Evolutionary conservation across 1,284 basidiomycete genomes (phyloP), one percentile per base, ranked within the genome.

Genomic region (Cutaneotrichosporon sp.): DNA sequence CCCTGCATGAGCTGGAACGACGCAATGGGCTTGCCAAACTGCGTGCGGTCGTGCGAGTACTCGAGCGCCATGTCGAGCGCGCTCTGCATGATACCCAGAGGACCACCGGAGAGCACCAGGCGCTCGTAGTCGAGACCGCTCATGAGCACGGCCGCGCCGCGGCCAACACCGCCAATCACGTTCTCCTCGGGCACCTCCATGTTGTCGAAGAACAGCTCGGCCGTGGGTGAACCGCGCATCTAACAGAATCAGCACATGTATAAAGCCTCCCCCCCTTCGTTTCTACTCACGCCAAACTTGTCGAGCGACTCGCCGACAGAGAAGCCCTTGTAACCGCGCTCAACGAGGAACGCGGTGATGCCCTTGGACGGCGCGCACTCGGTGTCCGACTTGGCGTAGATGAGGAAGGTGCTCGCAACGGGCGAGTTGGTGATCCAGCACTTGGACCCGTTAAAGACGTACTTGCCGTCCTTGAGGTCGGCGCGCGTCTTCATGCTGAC

Each of bases 391-490:
- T 93, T 93, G 15, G 92, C 92, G 72, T 97, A 97, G 5, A 97
- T 89, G 18, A 97, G 85, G 23, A 96, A 80, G 0, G 90, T 96
- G 12, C 86, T 87, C 2, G 93, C 88, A 22, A 85, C 79, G 1
- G 92, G 90, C 4, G 91, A 90, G 70, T 97, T 97, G 26, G 93
- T 97, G 70, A 97, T 97, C 90, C 91, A 96, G 76, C 91, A 90
- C 74, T 96, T 97, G 65, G 84, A 89, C 1, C 92, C 92, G 65
- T 89, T 94, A 61, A 96, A 72, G 54, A 80, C 77, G 78, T 83
- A 96, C 39, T 86, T 84, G 17, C 83, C 66, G 15, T 56, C 78
- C 34, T 86, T 80, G 74, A 86, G 86, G 56, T 85, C 83, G 15
- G 90, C 91, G 50, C 80, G 83, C 46, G 91, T 78, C 64, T 80